Conservation (phyloP, 1,284 basidiomycete genomes). For the Boletellus deceptivus region DNA sequence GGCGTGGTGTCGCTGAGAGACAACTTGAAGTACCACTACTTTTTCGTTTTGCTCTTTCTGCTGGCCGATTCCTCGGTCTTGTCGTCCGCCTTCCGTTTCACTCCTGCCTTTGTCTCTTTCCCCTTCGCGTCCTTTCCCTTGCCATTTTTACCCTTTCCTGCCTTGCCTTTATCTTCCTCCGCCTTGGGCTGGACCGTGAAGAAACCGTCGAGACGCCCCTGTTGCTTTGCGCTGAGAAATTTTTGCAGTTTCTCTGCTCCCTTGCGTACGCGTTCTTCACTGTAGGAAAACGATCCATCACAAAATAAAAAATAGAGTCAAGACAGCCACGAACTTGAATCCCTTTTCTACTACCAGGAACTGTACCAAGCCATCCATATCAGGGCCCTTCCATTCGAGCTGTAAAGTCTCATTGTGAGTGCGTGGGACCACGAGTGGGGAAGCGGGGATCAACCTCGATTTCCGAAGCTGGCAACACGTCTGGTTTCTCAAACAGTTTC, state of each 20-base stretch:
- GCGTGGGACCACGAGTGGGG: background rate
- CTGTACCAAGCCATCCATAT: constrained; percentile 91
- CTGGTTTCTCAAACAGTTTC: constrained; percentile 84
- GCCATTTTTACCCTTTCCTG: constrained; percentile 28
- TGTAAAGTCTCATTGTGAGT: constrained; percentile 33
- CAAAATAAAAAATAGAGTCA: background rate
- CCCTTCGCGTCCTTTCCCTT: constrained; percentile 31
- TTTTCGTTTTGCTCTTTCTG: constrained; percentile 36
- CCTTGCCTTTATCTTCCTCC: constrained; percentile 43
- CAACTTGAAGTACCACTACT: constrained; percentile 13
- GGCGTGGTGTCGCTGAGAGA: background rate
- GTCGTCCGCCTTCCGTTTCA: constrained; percentile 61
- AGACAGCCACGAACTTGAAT: constrained; percentile 70
- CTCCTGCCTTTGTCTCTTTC: constrained; percentile 39
- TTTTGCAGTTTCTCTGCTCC: constrained; percentile 92
- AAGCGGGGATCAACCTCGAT: constrained; percentile 62
- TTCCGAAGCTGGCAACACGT: constrained; percentile 83
- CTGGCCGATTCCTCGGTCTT: constrained; percentile 26
- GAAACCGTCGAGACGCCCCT: constrained; percentile 95
- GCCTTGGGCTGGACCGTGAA: constrained; percentile 73
- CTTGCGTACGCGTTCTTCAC: constrained; percentile 95
- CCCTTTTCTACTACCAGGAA: constrained; percentile 96
- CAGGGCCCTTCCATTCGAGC: constrained; percentile 94
- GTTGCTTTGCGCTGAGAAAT: constrained; percentile 88
- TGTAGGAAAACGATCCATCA: constrained; percentile 33